These are phyloP conservation scores for Colletotrichum sp. DNA, from an alignment of 2,329 filamentous ascomycete genomes.

Conservation along the genomic window DNA sequence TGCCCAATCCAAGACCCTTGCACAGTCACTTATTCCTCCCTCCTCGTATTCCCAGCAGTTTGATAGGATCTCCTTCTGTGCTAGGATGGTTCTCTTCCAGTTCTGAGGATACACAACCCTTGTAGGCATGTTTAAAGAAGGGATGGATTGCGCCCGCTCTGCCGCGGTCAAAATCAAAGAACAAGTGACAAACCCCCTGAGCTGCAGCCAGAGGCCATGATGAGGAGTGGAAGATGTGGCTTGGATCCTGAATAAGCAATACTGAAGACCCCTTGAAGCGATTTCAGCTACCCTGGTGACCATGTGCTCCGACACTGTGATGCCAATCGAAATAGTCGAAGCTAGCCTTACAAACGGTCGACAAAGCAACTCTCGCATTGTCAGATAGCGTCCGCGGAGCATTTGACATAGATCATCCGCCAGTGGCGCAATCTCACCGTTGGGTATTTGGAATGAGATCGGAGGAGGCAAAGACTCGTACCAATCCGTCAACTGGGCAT, in stretches of 20 bases:
- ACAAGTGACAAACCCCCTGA: slow-evolving; percentile 16
- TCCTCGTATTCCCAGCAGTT: slow-evolving; percentile 16
- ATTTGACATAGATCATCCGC: slow-evolving; percentile 16
- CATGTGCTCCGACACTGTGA: not conserved
- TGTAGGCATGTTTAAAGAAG: slow-evolving; percentile 12
- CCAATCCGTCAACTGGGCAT: slow-evolving; percentile 19
- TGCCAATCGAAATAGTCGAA: slow-evolving; percentile 7
- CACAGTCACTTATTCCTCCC: slow-evolving; percentile 18
- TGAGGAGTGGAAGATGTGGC: not conserved
- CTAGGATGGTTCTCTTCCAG: slow-evolving; percentile 3
- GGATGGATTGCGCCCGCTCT: slow-evolving; percentile 6
- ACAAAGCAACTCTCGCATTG: slow-evolving; percentile 3
- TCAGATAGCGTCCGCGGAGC: slow-evolving; percentile 8
- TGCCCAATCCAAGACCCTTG: slow-evolving; percentile 12
- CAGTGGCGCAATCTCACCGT: not conserved
- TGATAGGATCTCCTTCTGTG: slow-evolving; percentile 9
- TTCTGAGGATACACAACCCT: slow-evolving; percentile 2
- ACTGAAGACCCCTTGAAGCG: slow-evolving; percentile 7
- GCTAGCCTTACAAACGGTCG: slow-evolving; percentile 15
- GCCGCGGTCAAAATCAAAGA: slow-evolving; percentile 12
- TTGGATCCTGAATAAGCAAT: slow-evolving; percentile 13
- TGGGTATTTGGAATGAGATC: slow-evolving; percentile 14
- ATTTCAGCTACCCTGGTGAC: not conserved
- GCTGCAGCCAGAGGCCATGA: slow-evolving; percentile 11
- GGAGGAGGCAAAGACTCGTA: slow-evolving; percentile 2